Evolutionary conservation across 106 monocot species (phyloP), one percentile per base, ranked within the genome.

Genomic region (Allium fistulosum): DNA sequence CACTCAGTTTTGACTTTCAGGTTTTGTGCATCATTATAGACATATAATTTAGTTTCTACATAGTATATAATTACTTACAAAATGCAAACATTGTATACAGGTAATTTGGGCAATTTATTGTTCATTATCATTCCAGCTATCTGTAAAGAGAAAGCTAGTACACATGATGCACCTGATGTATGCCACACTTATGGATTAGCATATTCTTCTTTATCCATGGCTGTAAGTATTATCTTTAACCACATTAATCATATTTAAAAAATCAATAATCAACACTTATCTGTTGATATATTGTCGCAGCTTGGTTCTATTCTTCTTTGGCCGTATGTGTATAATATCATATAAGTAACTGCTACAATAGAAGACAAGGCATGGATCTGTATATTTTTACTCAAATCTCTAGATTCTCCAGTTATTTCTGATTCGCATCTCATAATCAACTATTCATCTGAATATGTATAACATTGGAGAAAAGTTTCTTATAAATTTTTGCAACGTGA

Each of bases 181-280:
- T 92, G 92, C 61, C 66, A 53, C 26, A 79, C 77, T 11, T 85
- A 81, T 73, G 92, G 80, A 46, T 51, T 88, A 68, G 79, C 78
- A 46, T 92, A 92, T 77, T 75, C 74, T 58, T 92, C 88, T 62
- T 83, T 92, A 17, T 92, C 92, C 22, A 81, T 92, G 92, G 88
- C 92, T 66, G 92, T 92, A 80, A 83, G 87, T 72, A 18, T 62
- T 49, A 17, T 53, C 17, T 69, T 45, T 68, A 27, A 53, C 37
- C 37, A 37, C 37, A 37, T 37, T 37, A 37, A 5, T 37, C 5
- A 37, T 37, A 37, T 4, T 37, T 37, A 37, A 2, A 37, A 5
- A 37, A 37, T 37, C 37, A 37, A 37, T 37, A 37, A 81, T 88
- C 22, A 62, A 1, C 62, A 62, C 46, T 53, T 48, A 80, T 15